A percentile compares a stretch with the other conserved stretches of the same genome.
Conservation (phyloP, 768 basidiomycete genomes). For the Suillus fuscotomentosus region DNA sequence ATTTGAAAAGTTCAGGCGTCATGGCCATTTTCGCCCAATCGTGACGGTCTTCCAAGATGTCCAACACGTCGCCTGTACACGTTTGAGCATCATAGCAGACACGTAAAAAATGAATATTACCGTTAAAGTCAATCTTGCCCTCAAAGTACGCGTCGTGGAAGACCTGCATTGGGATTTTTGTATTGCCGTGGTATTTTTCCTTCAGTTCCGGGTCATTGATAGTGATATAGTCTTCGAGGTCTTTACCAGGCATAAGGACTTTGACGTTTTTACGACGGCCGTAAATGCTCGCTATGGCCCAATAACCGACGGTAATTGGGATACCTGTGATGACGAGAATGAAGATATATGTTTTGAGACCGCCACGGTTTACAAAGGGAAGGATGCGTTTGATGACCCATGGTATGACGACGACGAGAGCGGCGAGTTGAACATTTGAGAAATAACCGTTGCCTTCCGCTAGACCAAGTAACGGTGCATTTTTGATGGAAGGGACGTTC, state of each 20-base stretch:
- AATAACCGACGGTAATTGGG: conserved; percentile 83
- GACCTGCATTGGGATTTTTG: conserved; percentile 96
- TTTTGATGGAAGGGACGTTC: conserved; percentile 76
- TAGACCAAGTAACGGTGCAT: conserved; percentile 78
- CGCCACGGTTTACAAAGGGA: conserved; percentile 81
- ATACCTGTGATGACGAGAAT: conserved; percentile 70
- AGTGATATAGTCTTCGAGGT: conserved; percentile 87
- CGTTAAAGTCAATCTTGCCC: conserved; percentile 94
- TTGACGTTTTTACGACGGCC: conserved; percentile 84
- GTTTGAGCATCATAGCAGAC: neutral
- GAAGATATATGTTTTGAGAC: conserved; percentile 84
- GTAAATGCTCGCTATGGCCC: conserved; percentile 82
- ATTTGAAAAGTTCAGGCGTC: conserved; percentile 90
- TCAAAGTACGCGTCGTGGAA: conserved; percentile 99
- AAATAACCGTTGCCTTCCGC: conserved; percentile 87
- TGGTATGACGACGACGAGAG: conserved; percentile 74
- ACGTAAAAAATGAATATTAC: conserved; percentile 38
- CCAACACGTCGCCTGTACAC: conserved; percentile 81
- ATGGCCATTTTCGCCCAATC: conserved; percentile 95
- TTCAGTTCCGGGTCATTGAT: conserved; percentile 85
- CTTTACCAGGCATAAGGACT: conserved; percentile 78
- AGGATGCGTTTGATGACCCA: conserved; percentile 80
- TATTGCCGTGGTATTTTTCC: conserved; percentile 73
- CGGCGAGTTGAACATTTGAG: conserved; percentile 77
- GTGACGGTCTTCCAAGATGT: conserved; percentile 90